Conservation (phyloP, 1,139 yeast species). For the Lodderomyces parapsilosis region DNA sequence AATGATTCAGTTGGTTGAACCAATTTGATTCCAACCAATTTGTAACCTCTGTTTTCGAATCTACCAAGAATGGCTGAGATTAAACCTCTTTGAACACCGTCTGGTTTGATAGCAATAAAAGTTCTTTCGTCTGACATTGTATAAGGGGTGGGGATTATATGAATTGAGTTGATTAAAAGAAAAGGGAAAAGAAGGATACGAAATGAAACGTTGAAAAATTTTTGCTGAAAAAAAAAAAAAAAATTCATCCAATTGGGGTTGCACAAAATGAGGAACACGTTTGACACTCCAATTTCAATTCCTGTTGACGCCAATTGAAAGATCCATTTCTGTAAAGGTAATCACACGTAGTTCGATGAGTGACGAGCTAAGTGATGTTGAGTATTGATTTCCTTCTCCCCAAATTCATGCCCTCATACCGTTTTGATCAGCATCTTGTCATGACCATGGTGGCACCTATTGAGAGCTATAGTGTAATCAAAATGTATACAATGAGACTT, state of each 20-base stretch:
- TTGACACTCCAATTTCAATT: no score
- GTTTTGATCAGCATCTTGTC: no score
- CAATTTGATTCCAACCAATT: conserved; percentile 94
- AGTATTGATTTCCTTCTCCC: no score
- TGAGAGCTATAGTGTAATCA: no score
- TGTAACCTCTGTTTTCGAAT: conserved; percentile 97
- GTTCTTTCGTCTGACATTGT: conserved; percentile 80
- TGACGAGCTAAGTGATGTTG: no score
- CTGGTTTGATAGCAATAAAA: conserved; percentile 99
- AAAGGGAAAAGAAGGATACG: conserved; percentile 6
- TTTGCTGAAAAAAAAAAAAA: background rate
- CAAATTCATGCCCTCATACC: no score
- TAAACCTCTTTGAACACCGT: conserved; percentile 99
- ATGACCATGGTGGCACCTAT: no score
- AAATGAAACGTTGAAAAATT: background rate
- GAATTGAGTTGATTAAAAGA: conserved; percentile 3
- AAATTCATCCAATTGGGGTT: conserved; percentile 1
- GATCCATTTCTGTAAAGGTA: no score
- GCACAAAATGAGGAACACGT: background rate
- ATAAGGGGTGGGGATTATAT: no score
- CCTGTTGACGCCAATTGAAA: no score
- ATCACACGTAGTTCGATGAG: no score
- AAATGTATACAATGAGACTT: no score
- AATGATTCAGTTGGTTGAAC: conserved; percentile 82
- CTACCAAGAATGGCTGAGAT: conserved; percentile 86